These are phyloP conservation scores for Wickerhamomyces sp. DNA, from an alignment of 1,139 yeast genomes.

Conservation along the genomic window DNA sequence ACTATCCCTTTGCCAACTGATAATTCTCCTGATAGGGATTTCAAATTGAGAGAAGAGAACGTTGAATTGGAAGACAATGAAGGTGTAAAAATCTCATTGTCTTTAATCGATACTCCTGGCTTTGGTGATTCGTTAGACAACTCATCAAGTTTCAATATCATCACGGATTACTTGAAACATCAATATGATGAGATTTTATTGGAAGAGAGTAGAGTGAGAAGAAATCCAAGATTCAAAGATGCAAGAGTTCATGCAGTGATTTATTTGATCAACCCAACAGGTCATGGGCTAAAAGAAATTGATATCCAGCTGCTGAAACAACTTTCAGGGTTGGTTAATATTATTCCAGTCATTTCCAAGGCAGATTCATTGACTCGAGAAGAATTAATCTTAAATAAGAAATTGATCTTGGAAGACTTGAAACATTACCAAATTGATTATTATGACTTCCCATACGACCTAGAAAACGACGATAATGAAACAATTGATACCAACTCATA, in stretches of 20 bases:
- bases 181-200: constrained; percentile 86
- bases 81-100: constrained; percentile 62
- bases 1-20: constrained; percentile 42
- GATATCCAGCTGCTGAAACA: constrained; percentile 76
- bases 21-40: constrained; percentile 38
- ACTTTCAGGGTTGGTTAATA: constrained; percentile 75
- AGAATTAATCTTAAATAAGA: constrained; percentile 70
- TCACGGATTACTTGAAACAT: constrained; percentile 68
- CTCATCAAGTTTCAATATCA: constrained; percentile 52
- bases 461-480: constrained; percentile 62
- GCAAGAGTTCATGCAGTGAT: constrained; percentile 72
- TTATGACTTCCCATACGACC: constrained; percentile 71
- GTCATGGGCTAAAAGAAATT: constrained; percentile 72
- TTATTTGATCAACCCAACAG: constrained; percentile 68
- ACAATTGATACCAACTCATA: constrained; percentile 77
- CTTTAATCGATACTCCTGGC: constrained; percentile 75
- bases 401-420: constrained; percentile 62
- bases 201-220: constrained; percentile 85
- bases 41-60: constrained; percentile 42
- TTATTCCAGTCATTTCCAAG: constrained; percentile 82
- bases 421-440: constrained; percentile 74
- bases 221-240: constrained; percentile 79
- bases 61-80: constrained; percentile 73
- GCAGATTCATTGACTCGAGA: constrained; percentile 80
- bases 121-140: constrained; percentile 73